Base-by-base conservation (phyloP, 1,139 yeast genomes). In the Saccharomyces pastorianus region DNA sequence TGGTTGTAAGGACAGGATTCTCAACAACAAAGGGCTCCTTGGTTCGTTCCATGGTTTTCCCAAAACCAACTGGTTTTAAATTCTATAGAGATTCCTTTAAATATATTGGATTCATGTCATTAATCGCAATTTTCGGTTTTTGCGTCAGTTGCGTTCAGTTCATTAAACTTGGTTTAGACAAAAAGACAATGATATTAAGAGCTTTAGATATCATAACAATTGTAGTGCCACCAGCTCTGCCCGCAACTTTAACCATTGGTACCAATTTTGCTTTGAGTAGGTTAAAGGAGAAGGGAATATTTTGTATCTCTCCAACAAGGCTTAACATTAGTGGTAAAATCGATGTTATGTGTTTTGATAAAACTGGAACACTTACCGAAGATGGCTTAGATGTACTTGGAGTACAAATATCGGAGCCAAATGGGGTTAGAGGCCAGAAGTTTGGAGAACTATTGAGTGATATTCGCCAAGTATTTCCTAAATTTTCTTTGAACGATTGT, bases 181-280 rank as follows among this genome's bases (percentile, higher is more conserved):
- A 79, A 56, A 78, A 76, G 50, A 71, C 86, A 34, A 93, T 93
- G 76, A 76, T 91, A 8, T 74, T 95, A 55, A 79, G 99, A 62
- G 98, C 98, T 0, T 74, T 95, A 57, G 99, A 93, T 72, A 81
- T 93, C 55, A 86, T 93, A 54, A 93, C 99, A 0, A 90, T 93
- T 66, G 99, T 95, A 11, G 96, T 93, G 1, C 99, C 99, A 1
- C 99, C 99, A 0, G 99, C 99, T 0, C 76, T 93, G 52, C 99
- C 99, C 0, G 99, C 99, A 0, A 95, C 99, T 0, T 75, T 93
- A 57, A 90, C 99, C 0, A 93, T 95, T 58, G 99, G 99, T 32
- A 90, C 97, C 0, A 89, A 93, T 58, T 90, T 95, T 73, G 96
- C 99, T 0, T 73, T 95, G 44, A 77, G 82, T 34, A 76, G 99